Percentiles rank a stretch among this genome's conserved stretches.
These are phyloP conservation scores for Persicaria tinctoria DNA, from an alignment of 148 eudicot species.

Conservation along the genomic window DNA sequence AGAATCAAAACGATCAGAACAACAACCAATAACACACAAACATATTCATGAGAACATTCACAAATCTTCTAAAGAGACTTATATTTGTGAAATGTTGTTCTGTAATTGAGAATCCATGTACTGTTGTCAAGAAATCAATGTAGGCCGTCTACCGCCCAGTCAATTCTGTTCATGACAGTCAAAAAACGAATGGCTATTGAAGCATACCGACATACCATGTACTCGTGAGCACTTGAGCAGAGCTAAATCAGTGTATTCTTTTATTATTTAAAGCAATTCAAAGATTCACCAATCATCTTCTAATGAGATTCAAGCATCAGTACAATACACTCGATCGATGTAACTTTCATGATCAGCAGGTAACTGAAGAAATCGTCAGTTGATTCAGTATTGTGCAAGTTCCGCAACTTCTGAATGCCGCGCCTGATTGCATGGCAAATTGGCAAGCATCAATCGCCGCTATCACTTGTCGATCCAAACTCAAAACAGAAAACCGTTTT, in stretches of 20 bases:
- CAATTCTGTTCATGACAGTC: not conserved
- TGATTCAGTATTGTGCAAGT: not conserved
- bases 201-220: not conserved
- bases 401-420: not conserved
- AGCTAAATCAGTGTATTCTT: not conserved
- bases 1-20: constrained; percentile 12
- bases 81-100: not conserved
- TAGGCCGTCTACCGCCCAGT: too few relatives aligned
- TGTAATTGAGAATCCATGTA: not conserved
- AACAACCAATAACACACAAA: not conserved
- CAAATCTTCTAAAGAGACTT: not conserved
- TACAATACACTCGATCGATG: too few relatives aligned
- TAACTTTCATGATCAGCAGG: too few relatives aligned
- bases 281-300: not conserved
- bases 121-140: too few relatives aligned
- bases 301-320: not conserved
- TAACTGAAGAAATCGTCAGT: too few relatives aligned
- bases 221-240: too few relatives aligned
- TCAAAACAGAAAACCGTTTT: not conserved
- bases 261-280: not conserved
- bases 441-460: not conserved
- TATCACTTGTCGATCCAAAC: not conserved
- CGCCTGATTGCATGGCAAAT: not conserved
- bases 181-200: not conserved
- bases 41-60: not conserved